Evolutionary conservation across 495 filamentous ascomycete species (phyloP), one percentile per base, ranked within the genome.

Genomic region (Podospora comata): DNA sequence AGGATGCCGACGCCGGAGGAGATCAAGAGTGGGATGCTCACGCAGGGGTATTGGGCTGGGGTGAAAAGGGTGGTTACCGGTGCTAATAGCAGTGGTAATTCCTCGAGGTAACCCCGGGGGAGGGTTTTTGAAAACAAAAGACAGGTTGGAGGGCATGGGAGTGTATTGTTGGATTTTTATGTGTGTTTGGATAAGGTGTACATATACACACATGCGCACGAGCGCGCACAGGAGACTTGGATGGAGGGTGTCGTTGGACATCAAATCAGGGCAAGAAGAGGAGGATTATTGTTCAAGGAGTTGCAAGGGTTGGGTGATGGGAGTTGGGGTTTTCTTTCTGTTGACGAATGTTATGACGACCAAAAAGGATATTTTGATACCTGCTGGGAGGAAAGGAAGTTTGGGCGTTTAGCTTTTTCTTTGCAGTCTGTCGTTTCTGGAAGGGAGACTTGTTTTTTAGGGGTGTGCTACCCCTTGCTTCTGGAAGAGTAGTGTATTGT

Each of bases 1-100:
- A 84, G 85, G 44, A 80, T 89, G 68, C 91, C 92, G 2, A 90
- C 82, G 20, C 90, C 92, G 61, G 85, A 85, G 61, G 92, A 97
- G 70, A 71, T 79, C 67, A 73, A 93, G 39, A 48, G 39, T 48
- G 83, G 81, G 20, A 77, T 83, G 23, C 96, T 92, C 90, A 90
- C 93, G 1, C 70, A 77, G 32, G 82, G 79, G 15, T 84, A 84
- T 65, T 84, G 81, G 81, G 73, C 76, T 19, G 81, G 79, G 67
- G 89, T 85, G 78, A 88, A 79, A 77, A 82, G 80, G 68, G 75
- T 76, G 11, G 75, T 78, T 11, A 70, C 61, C n/a, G 68, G 65
- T 9, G 64, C 67, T 20, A 53, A 27, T 28, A 19, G 53, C 5
- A 20, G 28, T 39, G 26, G 44, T 44, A 30, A 48, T 16, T 48